These are phyloP conservation scores for Taphrina flavorubra DNA, from an alignment of 1,139 yeast species.

Conservation along the genomic window DNA sequence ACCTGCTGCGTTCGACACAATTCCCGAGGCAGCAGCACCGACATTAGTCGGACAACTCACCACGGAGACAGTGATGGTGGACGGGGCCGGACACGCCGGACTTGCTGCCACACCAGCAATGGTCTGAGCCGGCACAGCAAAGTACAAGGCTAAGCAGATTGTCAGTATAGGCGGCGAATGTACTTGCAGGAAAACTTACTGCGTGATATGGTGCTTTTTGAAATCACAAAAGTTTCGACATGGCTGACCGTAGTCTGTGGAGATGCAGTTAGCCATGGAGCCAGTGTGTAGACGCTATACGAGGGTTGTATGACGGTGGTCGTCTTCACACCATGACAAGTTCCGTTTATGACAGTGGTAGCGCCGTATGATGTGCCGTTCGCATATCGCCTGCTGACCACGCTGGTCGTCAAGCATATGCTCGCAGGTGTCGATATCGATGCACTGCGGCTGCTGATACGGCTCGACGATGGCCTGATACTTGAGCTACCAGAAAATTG, in stretches of 20 bases:
- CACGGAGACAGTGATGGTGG: slow-evolving; percentile 16
- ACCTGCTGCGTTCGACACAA: not conserved
- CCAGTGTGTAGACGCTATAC: slow-evolving; percentile 13
- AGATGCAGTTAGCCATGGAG: slow-evolving; percentile 6
- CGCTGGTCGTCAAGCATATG: slow-evolving; percentile 4
- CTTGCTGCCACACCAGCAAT: not conserved
- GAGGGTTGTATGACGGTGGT: not conserved
- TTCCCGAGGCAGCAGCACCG: not conserved
- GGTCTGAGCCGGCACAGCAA: slow-evolving; percentile 17
- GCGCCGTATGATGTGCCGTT: not conserved
- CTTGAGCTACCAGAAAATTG: not conserved
- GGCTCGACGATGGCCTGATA: not conserved
- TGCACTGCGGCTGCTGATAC: not conserved
- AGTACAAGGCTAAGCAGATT: slow-evolving; percentile 3
- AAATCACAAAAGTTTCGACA: slow-evolving; percentile 5
- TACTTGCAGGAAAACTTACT: not conserved
- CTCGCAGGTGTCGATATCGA: not conserved
- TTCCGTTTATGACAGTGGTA: not conserved
- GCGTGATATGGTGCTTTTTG: not conserved
- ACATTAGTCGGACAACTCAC: slow-evolving; percentile 8
- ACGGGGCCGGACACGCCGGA: not conserved
- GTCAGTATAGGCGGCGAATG: not conserved
- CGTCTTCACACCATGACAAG: not conserved
- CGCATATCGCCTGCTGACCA: not conserved
- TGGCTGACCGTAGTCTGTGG: slow-evolving; percentile 14